Evolutionary conservation across 2,329 filamentous ascomycete genomes (phyloP).

Genomic region (Penicillium polonicum): DNA sequence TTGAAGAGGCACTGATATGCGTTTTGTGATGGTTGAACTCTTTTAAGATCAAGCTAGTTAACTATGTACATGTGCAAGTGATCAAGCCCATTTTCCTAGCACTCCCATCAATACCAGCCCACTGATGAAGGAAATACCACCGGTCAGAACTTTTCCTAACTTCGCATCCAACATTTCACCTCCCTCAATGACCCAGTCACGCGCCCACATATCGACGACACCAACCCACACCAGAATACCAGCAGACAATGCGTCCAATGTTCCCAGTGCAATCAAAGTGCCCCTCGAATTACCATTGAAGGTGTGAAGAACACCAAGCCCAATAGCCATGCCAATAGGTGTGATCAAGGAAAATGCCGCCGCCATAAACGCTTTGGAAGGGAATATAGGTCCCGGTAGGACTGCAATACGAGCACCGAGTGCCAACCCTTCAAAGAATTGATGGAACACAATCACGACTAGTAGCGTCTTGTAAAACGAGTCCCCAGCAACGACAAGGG

Average conservation of each 20-base stretch:
- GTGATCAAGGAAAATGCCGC: constrained; percentile 67
- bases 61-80: background rate
- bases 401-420: constrained; percentile 69
- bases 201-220: constrained; percentile 75
- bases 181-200: constrained; percentile 67
- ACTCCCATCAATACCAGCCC: constrained; percentile 70
- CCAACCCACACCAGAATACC: constrained; percentile 79
- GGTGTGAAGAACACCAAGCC: constrained; percentile 65
- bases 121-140: constrained; percentile 54
- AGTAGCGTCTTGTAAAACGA: constrained; percentile 53
- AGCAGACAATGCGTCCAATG: constrained; percentile 69
- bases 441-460: constrained; percentile 71
- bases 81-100: constrained; percentile 70
- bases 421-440: constrained; percentile 75
- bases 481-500: constrained; percentile 49
- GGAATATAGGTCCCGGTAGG: constrained; percentile 41
- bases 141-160: constrained; percentile 50
- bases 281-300: constrained; percentile 72
- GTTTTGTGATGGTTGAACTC: background rate
- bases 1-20: background rate
- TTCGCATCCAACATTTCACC: constrained; percentile 57
- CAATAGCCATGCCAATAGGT: constrained; percentile 77
- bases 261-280: constrained; percentile 70
- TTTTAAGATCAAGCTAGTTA: too few species aligned
- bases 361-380: constrained; percentile 59